phyloP scores from a whole-genome alignment of 257 asterid genomes.

The Nicotiana benthamiana region DNA sequence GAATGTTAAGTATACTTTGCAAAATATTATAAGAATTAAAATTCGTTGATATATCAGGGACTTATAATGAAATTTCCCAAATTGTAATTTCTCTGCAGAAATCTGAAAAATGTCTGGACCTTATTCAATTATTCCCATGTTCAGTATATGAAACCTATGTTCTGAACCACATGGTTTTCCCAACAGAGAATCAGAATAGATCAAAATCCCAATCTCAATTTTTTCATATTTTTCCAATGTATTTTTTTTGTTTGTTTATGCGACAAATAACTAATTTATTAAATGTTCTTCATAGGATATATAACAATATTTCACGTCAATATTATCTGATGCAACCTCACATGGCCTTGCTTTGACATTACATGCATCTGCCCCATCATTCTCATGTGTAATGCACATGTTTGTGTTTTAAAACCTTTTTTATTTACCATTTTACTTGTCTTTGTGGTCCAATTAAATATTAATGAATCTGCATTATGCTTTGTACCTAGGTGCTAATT shows the following conservation, averaged over 20 bases:
- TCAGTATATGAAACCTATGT: conserved; percentile 11
- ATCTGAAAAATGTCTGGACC: conserved; percentile 12
- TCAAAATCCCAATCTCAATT: conserved; percentile 10
- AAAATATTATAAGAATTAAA: background rate
- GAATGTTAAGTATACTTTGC: too few relatives aligned
- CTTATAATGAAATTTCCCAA: background rate
- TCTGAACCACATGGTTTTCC: conserved; percentile 23
- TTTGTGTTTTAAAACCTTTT: conserved; percentile 6
- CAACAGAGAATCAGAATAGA: conserved; percentile 15
- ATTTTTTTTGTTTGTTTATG: background rate
- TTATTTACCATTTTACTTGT: background rate
- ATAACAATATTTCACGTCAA: background rate
- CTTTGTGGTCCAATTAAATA: background rate
- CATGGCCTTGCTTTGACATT: conserved; percentile 38
- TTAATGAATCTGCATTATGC: background rate
- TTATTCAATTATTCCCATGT: conserved; percentile 34
- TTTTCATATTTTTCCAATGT: background rate
- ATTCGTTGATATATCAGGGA: background rate
- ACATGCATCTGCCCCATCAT: conserved; percentile 9
- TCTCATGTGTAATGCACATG: conserved; percentile 31
- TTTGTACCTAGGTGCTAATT: background rate
- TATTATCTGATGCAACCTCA: conserved; percentile 21
- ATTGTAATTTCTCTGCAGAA: background rate
- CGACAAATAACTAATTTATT: conserved; percentile 1
- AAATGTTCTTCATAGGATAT: conserved; percentile 2